Evolutionary conservation across 2,329 filamentous ascomycete genomes (phyloP), one percentile per base, ranked within the genome.

Genomic region (Colletotrichum magnum): DNA sequence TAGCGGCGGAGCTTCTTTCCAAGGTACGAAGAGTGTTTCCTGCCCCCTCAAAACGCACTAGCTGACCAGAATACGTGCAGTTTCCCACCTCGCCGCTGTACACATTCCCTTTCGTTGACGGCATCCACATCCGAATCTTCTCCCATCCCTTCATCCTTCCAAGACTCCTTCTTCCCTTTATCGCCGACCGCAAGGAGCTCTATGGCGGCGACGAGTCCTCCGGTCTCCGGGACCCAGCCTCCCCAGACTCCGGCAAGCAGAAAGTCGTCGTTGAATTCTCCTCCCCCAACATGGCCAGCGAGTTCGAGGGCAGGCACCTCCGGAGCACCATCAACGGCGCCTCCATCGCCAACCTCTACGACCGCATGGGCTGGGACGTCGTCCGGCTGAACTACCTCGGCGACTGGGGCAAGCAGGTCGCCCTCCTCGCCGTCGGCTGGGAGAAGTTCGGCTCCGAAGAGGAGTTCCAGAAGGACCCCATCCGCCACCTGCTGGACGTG

Each of bases 301-400:
- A 91, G 24, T 94, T 94, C 80, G 90, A 93, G 76, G 91, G 90
- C 24, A 90, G 90, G 6, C 92, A 95, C 81, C 83, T 94, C 73
- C 86, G 92, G 74, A 93, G 90, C 75, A 94, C 92, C 58, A 93
- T 94, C 72, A 92, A 94, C 65, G 92, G 92, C 51, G 90, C 90
- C 36, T 93, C 93, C 78, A 80, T 94, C 21, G 84, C 90, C 24
- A 93, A 93, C 74, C 77, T 94, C 2, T 92, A 94, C 76, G 84
- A 90, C 74, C 84, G 80, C 18, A 88, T 89, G 58, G 92, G 92
- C 21, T 94, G 91, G 89, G 88, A 94, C 43, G 91, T 93, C 0
- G 79, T 89, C 52, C 85, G 89, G 26, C 87, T 94, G 83, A 94
- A 94, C 80, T 94, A 94, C 75, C 85, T 94, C 0, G 92, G 92